Evolutionary conservation across 1,139 yeast species (phyloP).

Genomic region (Spathaspora sp.): DNA sequence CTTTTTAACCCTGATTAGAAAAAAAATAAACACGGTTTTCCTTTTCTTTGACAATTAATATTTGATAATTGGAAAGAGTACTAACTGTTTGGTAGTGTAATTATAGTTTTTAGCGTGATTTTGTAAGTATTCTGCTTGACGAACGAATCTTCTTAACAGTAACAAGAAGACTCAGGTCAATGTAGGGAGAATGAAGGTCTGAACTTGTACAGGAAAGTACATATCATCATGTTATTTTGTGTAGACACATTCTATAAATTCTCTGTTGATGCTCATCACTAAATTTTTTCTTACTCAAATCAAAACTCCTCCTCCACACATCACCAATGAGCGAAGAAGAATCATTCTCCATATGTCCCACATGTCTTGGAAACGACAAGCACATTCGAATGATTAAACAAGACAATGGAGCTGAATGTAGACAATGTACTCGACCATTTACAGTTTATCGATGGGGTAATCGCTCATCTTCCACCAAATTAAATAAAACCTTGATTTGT

Average conservation of each 20-base stretch:
- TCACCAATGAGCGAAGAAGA: conserved; percentile 9
- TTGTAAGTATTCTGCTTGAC: background rate
- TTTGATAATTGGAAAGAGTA: background rate
- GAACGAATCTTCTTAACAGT: too few species aligned
- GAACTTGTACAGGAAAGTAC: background rate
- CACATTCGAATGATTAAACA: conserved; percentile 73
- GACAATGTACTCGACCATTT: conserved; percentile 81
- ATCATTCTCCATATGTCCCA: conserved; percentile 53
- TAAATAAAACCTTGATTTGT: conserved; percentile 63
- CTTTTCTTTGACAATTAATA: background rate
- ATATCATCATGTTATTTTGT: too few species aligned
- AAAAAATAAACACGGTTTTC: conserved; percentile 1
- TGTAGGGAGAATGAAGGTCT: background rate
- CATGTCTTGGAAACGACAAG: conserved; percentile 67
- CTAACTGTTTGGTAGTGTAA: background rate
- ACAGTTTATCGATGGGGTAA: conserved; percentile 75
- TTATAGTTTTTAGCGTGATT: background rate
- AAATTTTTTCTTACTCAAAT: background rate
- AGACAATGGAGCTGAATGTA: conserved; percentile 72
- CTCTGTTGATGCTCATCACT: background rate
- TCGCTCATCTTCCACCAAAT: conserved; percentile 31
- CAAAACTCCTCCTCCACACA: background rate
- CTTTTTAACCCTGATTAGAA: conserved; percentile 68
- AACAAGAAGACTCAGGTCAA: background rate
- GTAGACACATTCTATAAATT: background rate